Conservation (phyloP, 208 protist species). For the Crithidia acanthocephali region DNA sequence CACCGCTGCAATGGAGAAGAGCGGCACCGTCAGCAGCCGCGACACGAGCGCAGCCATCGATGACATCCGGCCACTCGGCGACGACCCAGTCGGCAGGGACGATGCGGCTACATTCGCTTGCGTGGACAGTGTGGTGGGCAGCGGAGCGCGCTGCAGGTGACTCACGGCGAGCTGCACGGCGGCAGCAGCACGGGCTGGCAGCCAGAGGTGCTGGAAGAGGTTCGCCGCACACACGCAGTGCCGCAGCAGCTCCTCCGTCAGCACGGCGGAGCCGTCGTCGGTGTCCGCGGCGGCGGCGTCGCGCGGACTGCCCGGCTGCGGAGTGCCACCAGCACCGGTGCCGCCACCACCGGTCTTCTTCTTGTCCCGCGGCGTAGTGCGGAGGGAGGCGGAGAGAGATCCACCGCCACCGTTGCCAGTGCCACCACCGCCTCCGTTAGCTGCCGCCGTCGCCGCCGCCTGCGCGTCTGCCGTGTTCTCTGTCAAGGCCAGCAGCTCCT, state of each 20-base stretch:
- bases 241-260: conserved; percentile 22
- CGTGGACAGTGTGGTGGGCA: not conserved
- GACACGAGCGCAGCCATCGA: conserved; percentile 26
- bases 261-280: not conserved
- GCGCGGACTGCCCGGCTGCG: not conserved
- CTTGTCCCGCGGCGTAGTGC: conserved; percentile 4
- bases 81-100: not conserved
- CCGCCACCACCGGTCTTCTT: not conserved
- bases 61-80: not conserved
- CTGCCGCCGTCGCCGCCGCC: not conserved
- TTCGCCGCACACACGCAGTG: conserved; percentile 28
- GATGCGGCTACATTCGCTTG: not conserved
- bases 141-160: conserved; percentile 18
- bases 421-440: not conserved
- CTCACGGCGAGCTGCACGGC: conserved; percentile 26
- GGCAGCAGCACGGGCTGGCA: conserved; percentile 15
- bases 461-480: not conserved
- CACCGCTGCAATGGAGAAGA: conserved; percentile 48
- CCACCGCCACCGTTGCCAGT: not conserved
- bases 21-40: conserved; percentile 55
- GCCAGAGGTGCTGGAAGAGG: conserved; percentile 31
- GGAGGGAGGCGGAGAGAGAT: not conserved
- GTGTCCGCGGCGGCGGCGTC: conserved; percentile 5
- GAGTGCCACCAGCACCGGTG: too few species aligned
- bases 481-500: conserved; percentile 22